Percentiles rank a stretch among this genome's conserved stretches.
Conservation (phyloP, 2,329 filamentous ascomycete species). For the Chalaropsis ovoidea region DNA sequence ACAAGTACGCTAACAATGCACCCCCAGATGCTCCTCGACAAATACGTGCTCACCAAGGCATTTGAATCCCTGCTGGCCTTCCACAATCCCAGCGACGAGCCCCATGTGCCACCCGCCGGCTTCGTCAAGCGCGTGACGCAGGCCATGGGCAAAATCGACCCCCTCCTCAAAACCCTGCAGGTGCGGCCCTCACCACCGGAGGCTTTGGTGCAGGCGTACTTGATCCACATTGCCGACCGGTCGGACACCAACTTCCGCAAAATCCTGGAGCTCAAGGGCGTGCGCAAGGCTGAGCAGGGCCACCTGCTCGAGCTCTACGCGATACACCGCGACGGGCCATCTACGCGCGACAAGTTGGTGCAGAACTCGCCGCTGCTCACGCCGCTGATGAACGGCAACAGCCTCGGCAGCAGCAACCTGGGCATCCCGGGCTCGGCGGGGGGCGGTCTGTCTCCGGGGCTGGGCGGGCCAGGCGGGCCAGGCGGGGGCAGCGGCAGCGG, state of each 20-base stretch:
- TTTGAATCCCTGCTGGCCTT: slow-evolving; percentile 60
- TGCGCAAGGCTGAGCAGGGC: slow-evolving; percentile 71
- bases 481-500: slow-evolving; percentile 31
- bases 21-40: slow-evolving; percentile 79
- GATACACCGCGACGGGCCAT: slow-evolving; percentile 65
- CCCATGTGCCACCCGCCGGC: slow-evolving; percentile 40
- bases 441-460: background rate
- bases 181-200: slow-evolving; percentile 85
- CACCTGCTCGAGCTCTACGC: slow-evolving; percentile 77
- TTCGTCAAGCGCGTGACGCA: slow-evolving; percentile 81
- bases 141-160: slow-evolving; percentile 77
- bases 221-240: slow-evolving; percentile 90
- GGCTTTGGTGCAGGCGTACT: slow-evolving; percentile 89
- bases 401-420: slow-evolving; percentile 28
- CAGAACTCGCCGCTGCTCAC: slow-evolving; percentile 61
- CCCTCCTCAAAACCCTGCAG: slow-evolving; percentile 90
- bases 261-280: slow-evolving; percentile 88
- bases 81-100: slow-evolving; percentile 35
- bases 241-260: slow-evolving; percentile 94
- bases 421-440: background rate
- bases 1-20: slow-evolving; percentile 28
- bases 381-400: slow-evolving; percentile 46
- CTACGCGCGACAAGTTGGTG: slow-evolving; percentile 56
- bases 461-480: slow-evolving; percentile 32
- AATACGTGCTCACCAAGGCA: slow-evolving; percentile 76